A percentile compares a stretch with the other conserved stretches of the same genome.
These are phyloP conservation scores for Penicillium sp. DNA, from an alignment of 2,329 filamentous ascomycete species.

Conservation along the genomic window DNA sequence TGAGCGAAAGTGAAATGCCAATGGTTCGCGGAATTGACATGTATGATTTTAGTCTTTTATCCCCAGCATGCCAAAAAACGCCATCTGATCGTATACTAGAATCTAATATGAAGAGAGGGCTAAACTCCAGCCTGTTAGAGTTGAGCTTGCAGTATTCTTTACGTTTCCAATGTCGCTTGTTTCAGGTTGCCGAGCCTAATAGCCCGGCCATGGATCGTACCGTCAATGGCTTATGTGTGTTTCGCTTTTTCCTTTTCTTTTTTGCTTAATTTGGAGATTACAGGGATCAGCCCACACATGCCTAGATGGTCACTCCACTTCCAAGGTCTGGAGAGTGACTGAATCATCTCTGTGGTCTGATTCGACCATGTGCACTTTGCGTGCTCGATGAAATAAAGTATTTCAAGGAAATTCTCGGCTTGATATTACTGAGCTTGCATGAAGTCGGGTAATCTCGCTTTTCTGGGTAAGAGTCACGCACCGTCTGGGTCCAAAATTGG, in stretches of 20 bases:
- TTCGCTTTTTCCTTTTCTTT: neutral
- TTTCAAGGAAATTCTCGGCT: neutral
- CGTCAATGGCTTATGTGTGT: neutral
- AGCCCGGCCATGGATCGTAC: neutral
- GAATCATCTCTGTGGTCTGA: conserved; percentile 15
- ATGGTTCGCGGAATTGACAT: neutral
- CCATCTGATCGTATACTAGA: conserved; percentile 9
- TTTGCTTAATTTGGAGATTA: conserved; percentile 13
- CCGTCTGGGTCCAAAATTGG: neutral
- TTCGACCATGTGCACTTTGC: conserved; percentile 7
- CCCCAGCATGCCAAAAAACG: neutral
- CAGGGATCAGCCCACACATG: conserved; percentile 22
- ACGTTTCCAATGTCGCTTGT: conserved; percentile 10
- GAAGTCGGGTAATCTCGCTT: conserved; percentile 7
- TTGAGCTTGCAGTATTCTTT: neutral
- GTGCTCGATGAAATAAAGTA: neutral
- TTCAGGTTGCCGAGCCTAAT: conserved; percentile 7
- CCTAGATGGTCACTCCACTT: conserved; percentile 7
- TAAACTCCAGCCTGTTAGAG: neutral
- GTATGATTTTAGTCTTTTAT: neutral
- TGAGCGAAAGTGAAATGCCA: neutral
- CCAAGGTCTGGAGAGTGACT: neutral
- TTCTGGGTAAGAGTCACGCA: conserved; percentile 10
- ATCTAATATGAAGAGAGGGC: neutral
- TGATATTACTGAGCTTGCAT: conserved; percentile 6